These are phyloP conservation scores for Lepidium campestre DNA, from an alignment of 441 rosid species.

Conservation along the genomic window DNA sequence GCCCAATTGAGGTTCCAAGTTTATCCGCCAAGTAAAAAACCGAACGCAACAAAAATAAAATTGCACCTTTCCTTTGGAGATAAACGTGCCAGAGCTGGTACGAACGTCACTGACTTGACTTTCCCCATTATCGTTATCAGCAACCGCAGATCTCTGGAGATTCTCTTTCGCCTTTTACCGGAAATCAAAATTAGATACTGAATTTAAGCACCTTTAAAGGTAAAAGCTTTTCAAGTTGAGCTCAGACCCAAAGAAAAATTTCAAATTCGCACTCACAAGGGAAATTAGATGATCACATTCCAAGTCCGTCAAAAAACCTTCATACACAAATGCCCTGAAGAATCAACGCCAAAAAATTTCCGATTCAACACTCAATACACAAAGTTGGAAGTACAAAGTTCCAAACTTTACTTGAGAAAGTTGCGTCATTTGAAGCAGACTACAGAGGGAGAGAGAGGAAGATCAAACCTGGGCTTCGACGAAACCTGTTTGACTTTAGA, in stretches of 20 bases:
- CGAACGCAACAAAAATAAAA: neutral
- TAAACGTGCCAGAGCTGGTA: slow-evolving; percentile 95
- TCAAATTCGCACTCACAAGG: slow-evolving; percentile 40
- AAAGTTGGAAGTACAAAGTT: neutral
- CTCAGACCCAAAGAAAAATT: neutral
- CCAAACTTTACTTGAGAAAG: neutral
- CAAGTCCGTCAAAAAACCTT: slow-evolving; percentile 82
- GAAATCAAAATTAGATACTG: neutral
- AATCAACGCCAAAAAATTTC: neutral
- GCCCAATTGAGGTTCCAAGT: neutral
- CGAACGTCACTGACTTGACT: slow-evolving; percentile 80
- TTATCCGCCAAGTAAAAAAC: neutral
- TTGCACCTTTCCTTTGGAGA: slow-evolving; percentile 72
- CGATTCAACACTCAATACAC: slow-evolving; percentile 9
- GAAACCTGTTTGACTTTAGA: slow-evolving; percentile 87
- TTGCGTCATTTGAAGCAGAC: neutral
- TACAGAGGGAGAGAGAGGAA: neutral
- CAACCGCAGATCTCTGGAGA: slow-evolving; percentile 94
- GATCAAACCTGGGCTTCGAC: slow-evolving; percentile 71
- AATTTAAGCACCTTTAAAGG: neutral
- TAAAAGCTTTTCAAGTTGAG: neutral
- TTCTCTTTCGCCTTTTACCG: slow-evolving; percentile 60
- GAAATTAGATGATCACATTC: slow-evolving; percentile 94
- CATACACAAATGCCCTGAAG: slow-evolving; percentile 81
- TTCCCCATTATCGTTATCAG: slow-evolving; percentile 82